Evolutionary conservation across 768 basidiomycete species (phyloP), one percentile per base, ranked within the genome.

Genomic region (Polyporus arcularius): DNA sequence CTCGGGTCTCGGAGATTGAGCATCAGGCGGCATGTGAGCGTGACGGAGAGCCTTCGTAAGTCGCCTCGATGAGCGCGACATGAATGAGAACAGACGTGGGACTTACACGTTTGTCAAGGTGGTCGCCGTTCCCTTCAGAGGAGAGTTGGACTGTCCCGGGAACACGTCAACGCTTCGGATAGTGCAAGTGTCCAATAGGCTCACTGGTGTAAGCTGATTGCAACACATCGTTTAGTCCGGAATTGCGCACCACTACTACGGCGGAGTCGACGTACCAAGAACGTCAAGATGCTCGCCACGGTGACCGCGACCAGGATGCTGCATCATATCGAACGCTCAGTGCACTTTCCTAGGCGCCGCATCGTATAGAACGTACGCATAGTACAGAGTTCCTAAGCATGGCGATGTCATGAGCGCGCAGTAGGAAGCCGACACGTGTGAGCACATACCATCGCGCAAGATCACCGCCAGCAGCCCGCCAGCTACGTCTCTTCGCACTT

Each of bases 261-360:
- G 35, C 35, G 11, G 7, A 35, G 4, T 30, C 6, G 1, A 55
- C 59, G 12, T 7, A 60, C 59, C 28, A 60, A 28, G 47, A 60
- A 60, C 15, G 59, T 60, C 28, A 54, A 35, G 46, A 60, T 60
- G 40, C 54, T 60, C 39, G 50, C 41, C 53, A 55, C 53, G 59
- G 54, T 60, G 16, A 55, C 45, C 15, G 59, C 59, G 31, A 60
- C 53, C 16, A 60, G 53, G 53, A 60, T 60, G 10, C 59, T 60
- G 47, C 16, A 2, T 15, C 3, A 6, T 11, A 7, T 6, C 6
- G 35, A 35, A 11, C 7, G 35, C 11, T 6, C 35, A 35, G 35
- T 7, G 21, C 21, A 26, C 21, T 26, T 26, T 2, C 21, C 35
- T 11, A 35, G 35, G 35, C 6, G 35, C 7, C 6, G 35, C 7